phyloP scores from a whole-genome alignment of 768 basidiomycete genomes.

The Cystobasidiopsis lactophilus region DNA sequence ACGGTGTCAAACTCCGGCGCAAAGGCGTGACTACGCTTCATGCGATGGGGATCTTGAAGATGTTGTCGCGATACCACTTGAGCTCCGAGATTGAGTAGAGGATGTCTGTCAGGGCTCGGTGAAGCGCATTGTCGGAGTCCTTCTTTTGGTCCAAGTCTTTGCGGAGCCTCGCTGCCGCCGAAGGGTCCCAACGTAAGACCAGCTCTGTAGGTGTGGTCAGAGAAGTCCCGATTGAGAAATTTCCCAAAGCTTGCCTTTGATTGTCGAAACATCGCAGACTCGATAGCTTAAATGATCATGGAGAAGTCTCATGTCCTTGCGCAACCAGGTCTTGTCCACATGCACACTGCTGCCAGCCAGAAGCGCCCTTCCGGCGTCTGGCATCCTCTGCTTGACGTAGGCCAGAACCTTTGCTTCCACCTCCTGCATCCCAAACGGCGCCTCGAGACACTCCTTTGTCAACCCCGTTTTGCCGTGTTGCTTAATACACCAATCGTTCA shows the following conservation, averaged over 20 bases:
- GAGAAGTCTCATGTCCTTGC: neutral
- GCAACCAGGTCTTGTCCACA: neutral
- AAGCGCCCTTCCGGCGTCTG: neutral
- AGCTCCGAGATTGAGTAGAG: too few relatives aligned
- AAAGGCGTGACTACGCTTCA: too few relatives aligned
- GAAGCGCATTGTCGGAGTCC: too few relatives aligned
- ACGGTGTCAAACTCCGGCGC: too few relatives aligned
- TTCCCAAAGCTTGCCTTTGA: neutral
- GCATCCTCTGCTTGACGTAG: neutral
- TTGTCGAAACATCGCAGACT: constrained; percentile 1
- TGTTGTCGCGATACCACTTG: too few relatives aligned
- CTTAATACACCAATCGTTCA: constrained; percentile 7
- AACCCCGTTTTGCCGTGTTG: constrained; percentile 13
- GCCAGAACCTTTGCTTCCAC: neutral
- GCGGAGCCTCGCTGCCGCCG: too few relatives aligned
- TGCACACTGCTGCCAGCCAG: constrained; percentile 2
- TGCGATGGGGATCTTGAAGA: too few relatives aligned
- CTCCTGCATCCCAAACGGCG: neutral
- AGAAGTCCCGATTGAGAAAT: neutral
- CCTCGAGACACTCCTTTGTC: constrained; percentile 6
- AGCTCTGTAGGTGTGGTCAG: neutral
- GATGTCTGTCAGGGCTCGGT: too few relatives aligned
- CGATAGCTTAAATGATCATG: constrained; percentile 1
- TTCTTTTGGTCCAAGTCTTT: too few relatives aligned
- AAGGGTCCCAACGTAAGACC: too few relatives aligned